A percentile compares a stretch with the other conserved stretches of the same genome.
phyloP scores from a whole-genome alignment of 345 rosid genomes.

The Gossypium rotundifolium region DNA sequence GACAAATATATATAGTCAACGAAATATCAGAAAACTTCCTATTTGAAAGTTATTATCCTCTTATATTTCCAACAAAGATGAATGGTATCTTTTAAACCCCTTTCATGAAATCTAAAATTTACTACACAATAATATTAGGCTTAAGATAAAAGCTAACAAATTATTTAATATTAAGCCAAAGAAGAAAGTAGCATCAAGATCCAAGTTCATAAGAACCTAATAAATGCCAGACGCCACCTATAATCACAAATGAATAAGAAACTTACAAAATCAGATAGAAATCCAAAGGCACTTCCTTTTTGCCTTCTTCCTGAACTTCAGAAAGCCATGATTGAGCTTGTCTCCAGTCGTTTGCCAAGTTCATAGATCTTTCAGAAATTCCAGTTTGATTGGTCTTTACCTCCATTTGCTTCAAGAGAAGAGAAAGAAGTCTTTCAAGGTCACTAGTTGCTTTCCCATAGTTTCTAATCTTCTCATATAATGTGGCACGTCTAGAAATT shows the following conservation, averaged over 20 bases:
- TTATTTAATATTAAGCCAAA: not conserved
- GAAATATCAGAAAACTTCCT: not conserved
- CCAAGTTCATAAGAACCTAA: not conserved
- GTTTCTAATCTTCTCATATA: conserved; percentile 85
- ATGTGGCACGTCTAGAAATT: conserved; percentile 77
- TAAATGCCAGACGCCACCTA: not conserved
- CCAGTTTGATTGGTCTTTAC: conserved; percentile 40
- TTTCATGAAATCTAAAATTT: not conserved
- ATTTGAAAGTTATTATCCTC: not conserved
- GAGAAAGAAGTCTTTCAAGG: conserved; percentile 54
- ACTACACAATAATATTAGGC: not conserved
- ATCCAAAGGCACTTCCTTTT: conserved; percentile 66
- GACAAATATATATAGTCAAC: not conserved
- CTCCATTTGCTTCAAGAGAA: conserved; percentile 59
- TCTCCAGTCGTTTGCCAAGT: conserved; percentile 52
- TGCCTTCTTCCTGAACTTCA: conserved; percentile 66
- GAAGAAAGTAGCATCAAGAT: not conserved
- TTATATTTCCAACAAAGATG: not conserved
- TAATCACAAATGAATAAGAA: not conserved
- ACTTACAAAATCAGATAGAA: conserved; percentile 94
- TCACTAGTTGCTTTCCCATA: conserved; percentile 80
- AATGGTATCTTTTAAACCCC: not conserved
- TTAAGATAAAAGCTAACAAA: not conserved
- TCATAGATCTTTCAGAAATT: conserved; percentile 41
- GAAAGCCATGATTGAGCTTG: conserved; percentile 56